Conservation (phyloP, 768 basidiomycete genomes). For the Mrakia blollopis region DNA sequence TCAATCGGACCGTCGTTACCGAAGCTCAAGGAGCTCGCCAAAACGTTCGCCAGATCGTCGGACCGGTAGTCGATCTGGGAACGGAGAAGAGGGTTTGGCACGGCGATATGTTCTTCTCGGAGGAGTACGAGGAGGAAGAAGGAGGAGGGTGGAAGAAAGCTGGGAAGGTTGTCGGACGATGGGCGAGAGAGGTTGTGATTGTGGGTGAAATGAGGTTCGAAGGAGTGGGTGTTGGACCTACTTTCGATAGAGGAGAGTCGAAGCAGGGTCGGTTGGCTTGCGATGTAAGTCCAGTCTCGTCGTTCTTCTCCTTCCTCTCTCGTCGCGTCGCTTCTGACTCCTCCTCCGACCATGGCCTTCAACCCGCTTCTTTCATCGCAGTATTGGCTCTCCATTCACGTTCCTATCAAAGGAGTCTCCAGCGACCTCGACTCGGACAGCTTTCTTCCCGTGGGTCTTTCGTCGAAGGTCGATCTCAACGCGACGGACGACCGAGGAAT, state of each 20-base stretch:
- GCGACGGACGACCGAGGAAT: not conserved
- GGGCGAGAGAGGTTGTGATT: not conserved
- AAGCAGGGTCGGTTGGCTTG: not conserved
- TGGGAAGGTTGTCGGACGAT: not conserved
- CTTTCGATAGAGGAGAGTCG: not conserved
- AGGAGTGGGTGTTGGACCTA: not conserved
- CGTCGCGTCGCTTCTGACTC: not conserved
- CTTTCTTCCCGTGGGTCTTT: not conserved
- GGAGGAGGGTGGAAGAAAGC: not conserved
- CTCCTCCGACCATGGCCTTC: not conserved
- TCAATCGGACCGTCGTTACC: not conserved
- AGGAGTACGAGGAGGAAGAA: slow-evolving; percentile 1
- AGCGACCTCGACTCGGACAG: not conserved
- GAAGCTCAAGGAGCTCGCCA: not conserved
- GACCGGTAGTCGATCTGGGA: not conserved
- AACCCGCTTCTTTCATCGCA: not conserved
- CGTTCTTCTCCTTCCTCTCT: not conserved
- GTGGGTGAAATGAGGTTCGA: slow-evolving; percentile 14
- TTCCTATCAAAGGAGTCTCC: slow-evolving; percentile 6
- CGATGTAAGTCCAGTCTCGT: not conserved
- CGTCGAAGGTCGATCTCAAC: not conserved
- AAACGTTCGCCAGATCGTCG: not conserved
- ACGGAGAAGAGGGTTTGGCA: not conserved
- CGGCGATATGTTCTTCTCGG: not conserved
- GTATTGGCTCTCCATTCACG: not conserved